Base-by-base conservation (phyloP, 2,329 filamentous ascomycete species). In the Beauveria varroae region DNA sequence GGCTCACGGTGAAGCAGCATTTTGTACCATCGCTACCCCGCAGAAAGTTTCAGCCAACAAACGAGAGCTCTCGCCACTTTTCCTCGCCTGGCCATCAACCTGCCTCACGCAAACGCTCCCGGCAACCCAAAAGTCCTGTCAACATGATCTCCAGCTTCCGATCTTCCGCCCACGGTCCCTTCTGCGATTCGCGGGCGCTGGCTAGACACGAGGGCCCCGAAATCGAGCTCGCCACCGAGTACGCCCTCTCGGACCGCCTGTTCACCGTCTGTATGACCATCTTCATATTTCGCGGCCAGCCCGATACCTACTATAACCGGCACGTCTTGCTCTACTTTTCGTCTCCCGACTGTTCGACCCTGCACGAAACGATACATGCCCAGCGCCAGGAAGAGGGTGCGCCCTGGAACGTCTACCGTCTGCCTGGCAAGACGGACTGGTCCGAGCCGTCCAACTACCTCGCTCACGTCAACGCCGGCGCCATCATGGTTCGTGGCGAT, bases 391-490 rank as follows among this genome's bases (percentile, higher is more conserved):
- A 55, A 34, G 63, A 60, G 41, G 18, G 30, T 3, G 40, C 56
- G 22, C 52, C 56, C 12, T 63, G 63, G 63, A 51, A 30, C 40
- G 58, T 62, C 28, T 44, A 63, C 22, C 58, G 26, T 22, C 41
- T 61, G 44, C 62, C 57, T 41, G 54, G 52, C 46, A 52, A 52
- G 30, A 62, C 51, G 40, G 54, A 61, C 30, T 66, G 64, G 64
- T 57, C 51, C 18, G 44, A 64, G 30, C 52, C 58, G 9, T 24
- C 52, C 34, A 62, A 54, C 40, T 66, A 65, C 52, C 37, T 28
- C 26, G 51, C 51, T 30, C 64, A 66, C 51, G 62, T 65, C 30
- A 66, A 66, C 43, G 64, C 62, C 26, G 64, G 64, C n/a, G 51
- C 61, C 24, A 44, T 66, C 14, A 12, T 52, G 20, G 57, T 65